These are phyloP conservation scores for Serpula lacrymans DNA, from an alignment of 768 basidiomycete genomes.

Conservation along the genomic window DNA sequence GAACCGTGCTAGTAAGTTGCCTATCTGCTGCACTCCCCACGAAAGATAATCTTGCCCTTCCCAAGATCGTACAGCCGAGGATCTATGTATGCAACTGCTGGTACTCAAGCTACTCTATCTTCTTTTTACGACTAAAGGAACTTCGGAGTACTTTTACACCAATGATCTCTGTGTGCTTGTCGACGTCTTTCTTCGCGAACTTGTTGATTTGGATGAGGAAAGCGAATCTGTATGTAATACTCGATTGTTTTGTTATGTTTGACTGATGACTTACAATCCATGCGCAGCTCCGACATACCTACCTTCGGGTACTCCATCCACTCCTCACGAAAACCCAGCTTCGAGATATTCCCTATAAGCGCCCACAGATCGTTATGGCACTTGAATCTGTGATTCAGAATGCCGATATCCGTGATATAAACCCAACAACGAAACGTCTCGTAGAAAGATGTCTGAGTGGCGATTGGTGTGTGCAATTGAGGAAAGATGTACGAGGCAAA, in stretches of 20 bases:
- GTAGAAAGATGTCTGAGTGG: slow-evolving; percentile 88
- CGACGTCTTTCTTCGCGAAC: slow-evolving; percentile 95
- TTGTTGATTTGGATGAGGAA: slow-evolving; percentile 89
- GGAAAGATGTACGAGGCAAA: slow-evolving; percentile 34
- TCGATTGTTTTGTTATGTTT: neutral
- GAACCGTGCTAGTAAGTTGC: slow-evolving; percentile 80
- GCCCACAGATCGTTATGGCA: slow-evolving; percentile 79
- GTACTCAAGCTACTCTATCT: slow-evolving; percentile 94
- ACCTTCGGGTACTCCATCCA: slow-evolving; percentile 93
- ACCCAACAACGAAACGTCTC: slow-evolving; percentile 83
- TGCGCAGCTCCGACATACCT: slow-evolving; percentile 87
- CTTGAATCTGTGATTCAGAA: slow-evolving; percentile 77
- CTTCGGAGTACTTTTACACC: slow-evolving; percentile 96
- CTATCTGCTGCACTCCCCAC: neutral
- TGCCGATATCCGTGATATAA: slow-evolving; percentile 75
- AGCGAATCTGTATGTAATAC: slow-evolving; percentile 74
- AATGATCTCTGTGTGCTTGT: slow-evolving; percentile 96
- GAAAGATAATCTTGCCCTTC: slow-evolving; percentile 6
- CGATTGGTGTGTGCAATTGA: slow-evolving; percentile 79
- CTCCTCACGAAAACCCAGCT: slow-evolving; percentile 94
- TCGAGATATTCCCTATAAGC: slow-evolving; percentile 82
- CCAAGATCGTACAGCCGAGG: slow-evolving; percentile 81
- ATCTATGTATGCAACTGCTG: slow-evolving; percentile 90
- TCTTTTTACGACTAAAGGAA: slow-evolving; percentile 89
- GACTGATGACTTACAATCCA: slow-evolving; percentile 3